These are phyloP conservation scores for Saccharum spontaneum DNA, from an alignment of 176 grass and related monocot species.

Conservation along the genomic window DNA sequence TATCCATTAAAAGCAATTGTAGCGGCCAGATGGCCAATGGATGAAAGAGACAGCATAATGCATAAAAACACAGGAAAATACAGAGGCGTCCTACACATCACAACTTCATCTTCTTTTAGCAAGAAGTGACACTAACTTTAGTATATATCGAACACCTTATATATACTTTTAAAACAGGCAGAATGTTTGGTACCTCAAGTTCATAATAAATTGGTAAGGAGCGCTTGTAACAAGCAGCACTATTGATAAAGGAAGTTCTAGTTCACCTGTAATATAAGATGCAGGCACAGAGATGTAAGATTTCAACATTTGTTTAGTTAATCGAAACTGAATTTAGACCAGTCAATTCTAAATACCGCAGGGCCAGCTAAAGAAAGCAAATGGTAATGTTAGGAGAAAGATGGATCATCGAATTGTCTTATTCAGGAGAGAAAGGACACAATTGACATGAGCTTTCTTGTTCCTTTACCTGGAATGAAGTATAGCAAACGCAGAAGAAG, in stretches of 20 bases:
- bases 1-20: no score
- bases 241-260: constrained; percentile 59
- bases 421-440: no score
- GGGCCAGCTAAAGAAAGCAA: background rate
- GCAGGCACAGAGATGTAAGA: background rate
- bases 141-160: background rate
- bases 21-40: no score
- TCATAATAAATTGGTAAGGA: constrained; percentile 48
- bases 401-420: background rate
- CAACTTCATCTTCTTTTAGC: no score
- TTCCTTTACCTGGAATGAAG: constrained; percentile 58
- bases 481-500: constrained; percentile 64
- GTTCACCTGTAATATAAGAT: constrained; percentile 36
- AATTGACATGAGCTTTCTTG: no score
- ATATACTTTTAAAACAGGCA: background rate
- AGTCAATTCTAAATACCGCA: background rate
- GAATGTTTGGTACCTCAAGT: constrained; percentile 43
- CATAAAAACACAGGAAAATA: no score
- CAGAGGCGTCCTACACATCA: no score
- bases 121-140: background rate
- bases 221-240: constrained; percentile 58
- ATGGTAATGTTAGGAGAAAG: background rate
- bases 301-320: background rate
- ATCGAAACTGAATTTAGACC: background rate
- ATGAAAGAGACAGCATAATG: no score